phyloP scores from a whole-genome alignment of 179 eudicot species.

The Dionaea muscipula region DNA sequence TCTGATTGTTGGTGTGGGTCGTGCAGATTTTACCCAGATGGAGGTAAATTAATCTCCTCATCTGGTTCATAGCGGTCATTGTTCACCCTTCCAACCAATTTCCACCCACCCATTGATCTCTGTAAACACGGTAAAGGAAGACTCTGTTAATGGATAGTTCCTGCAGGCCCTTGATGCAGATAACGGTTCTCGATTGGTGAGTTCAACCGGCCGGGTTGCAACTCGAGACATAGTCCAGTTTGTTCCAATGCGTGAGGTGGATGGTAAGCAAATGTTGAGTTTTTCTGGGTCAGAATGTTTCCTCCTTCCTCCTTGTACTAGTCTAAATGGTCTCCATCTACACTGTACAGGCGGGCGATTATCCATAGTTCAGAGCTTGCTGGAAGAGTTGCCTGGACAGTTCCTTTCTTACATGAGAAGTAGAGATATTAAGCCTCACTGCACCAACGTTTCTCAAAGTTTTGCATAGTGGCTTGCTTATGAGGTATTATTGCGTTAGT shows the following conservation, averaged over 20 bases:
- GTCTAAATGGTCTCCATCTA: not conserved
- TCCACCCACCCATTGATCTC: not conserved
- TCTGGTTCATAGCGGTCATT: not conserved
- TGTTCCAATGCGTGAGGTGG: slow-evolving; percentile 77
- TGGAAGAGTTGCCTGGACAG: slow-evolving; percentile 88
- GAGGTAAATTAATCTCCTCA: slow-evolving; percentile 34
- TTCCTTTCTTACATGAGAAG: slow-evolving; percentile 64
- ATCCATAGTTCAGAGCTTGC: slow-evolving; percentile 53
- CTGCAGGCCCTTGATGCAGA: slow-evolving; percentile 82
- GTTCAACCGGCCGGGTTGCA: slow-evolving; percentile 68
- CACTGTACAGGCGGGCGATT: slow-evolving; percentile 49
- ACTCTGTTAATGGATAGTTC: not conserved
- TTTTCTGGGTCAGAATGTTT: not conserved
- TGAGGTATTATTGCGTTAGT: too few species aligned
- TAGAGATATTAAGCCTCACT: slow-evolving; percentile 54
- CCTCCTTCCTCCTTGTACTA: not conserved
- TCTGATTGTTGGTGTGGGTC: slow-evolving; percentile 85
- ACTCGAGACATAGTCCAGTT: slow-evolving; percentile 90
- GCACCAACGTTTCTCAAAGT: not conserved
- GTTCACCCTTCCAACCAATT: too few species aligned
- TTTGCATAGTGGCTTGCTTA: not conserved
- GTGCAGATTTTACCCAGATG: slow-evolving; percentile 78
- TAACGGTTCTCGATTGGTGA: slow-evolving; percentile 52
- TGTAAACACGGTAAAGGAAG: not conserved
- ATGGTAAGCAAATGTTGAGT: slow-evolving; percentile 29